Percentiles rank a stretch among this genome's conserved stretches.
phyloP scores from a whole-genome alignment of 2,329 filamentous ascomycete species.

The Talaromyces sp. region DNA sequence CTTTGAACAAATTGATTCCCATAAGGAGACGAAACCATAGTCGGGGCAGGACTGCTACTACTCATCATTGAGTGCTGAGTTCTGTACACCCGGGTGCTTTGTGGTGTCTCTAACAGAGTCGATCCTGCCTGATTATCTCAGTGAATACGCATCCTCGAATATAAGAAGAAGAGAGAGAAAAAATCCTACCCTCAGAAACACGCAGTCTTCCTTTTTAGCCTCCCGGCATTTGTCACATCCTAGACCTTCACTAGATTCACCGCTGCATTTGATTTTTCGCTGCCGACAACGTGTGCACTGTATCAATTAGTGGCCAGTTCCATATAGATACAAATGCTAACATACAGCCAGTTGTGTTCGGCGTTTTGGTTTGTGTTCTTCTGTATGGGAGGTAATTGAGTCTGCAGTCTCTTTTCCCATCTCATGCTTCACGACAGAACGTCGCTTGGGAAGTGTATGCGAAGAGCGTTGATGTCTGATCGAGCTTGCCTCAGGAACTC shows the following conservation, averaged over 20 bases:
- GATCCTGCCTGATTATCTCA: conserved; percentile 1
- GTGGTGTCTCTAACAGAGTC: not conserved
- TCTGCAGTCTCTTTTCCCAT: not conserved
- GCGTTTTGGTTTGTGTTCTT: conserved; percentile 8
- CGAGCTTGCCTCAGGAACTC: not conserved
- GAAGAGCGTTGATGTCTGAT: not conserved
- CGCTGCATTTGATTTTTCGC: conserved; percentile 91
- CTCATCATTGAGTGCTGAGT: conserved; percentile 1
- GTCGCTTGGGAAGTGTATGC: not conserved
- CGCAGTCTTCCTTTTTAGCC: conserved; percentile 39
- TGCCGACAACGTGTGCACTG: conserved; percentile 87
- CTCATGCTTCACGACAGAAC: not conserved
- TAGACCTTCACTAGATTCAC: conserved; percentile 68
- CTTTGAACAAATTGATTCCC: not conserved
- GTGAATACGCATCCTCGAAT: not conserved
- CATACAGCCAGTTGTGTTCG: conserved; percentile 18
- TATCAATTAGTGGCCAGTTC: conserved; percentile 3
- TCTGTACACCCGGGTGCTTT: not conserved
- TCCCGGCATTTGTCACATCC: conserved; percentile 80
- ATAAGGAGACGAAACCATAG: not conserved
- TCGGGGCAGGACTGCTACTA: not conserved
- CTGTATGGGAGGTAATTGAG: not conserved
- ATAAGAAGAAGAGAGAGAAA: not conserved
- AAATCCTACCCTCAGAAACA: conserved; percentile 9
- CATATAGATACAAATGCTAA: not conserved